Percentiles rank a stretch among this genome's conserved stretches.
Conservation (phyloP, 2,329 filamentous ascomycete species). For the Drechslerella stenobrocha region DNA sequence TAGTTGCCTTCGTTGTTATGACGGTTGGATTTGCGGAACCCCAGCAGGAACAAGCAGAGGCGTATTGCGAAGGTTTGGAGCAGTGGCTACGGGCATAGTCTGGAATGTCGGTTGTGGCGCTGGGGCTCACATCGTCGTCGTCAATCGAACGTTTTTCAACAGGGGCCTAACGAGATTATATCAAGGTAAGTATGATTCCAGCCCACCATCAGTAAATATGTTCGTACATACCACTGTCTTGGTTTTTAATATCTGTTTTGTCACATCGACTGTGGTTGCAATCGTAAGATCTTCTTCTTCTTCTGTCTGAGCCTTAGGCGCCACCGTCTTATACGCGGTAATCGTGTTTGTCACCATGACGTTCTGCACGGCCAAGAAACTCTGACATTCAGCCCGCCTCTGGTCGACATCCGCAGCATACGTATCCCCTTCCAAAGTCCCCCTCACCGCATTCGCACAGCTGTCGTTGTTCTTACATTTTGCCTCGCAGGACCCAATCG, state of each 20-base stretch:
- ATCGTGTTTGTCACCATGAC: slow-evolving; percentile 3
- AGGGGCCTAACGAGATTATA: too few species aligned
- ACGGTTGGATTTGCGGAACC: slow-evolving; percentile 12
- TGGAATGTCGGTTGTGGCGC: slow-evolving; percentile 10
- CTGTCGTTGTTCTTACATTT: slow-evolving; percentile 17
- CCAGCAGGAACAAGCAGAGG: slow-evolving; percentile 38
- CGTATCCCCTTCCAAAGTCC: slow-evolving; percentile 1
- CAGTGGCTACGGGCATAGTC: slow-evolving; percentile 11
- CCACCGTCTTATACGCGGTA: slow-evolving; percentile 1
- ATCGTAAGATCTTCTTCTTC: slow-evolving; percentile 11
- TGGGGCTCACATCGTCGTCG: neutral
- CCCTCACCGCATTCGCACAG: slow-evolving; percentile 24
- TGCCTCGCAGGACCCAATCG: slow-evolving; percentile 14
- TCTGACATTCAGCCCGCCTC: slow-evolving; percentile 22
- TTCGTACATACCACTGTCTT: slow-evolving; percentile 1
- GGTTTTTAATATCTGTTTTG: too few species aligned
- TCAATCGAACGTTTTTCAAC: too few species aligned
- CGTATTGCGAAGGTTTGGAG: slow-evolving; percentile 16
- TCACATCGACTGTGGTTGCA: neutral
- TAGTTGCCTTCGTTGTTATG: slow-evolving; percentile 9
- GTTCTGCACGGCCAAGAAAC: slow-evolving; percentile 24
- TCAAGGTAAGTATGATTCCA: too few species aligned
- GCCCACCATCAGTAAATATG: neutral
- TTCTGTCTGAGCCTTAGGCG: neutral
- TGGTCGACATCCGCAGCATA: neutral